phyloP scores from a whole-genome alignment of 345 rosid genomes.

The Populus alba region DNA sequence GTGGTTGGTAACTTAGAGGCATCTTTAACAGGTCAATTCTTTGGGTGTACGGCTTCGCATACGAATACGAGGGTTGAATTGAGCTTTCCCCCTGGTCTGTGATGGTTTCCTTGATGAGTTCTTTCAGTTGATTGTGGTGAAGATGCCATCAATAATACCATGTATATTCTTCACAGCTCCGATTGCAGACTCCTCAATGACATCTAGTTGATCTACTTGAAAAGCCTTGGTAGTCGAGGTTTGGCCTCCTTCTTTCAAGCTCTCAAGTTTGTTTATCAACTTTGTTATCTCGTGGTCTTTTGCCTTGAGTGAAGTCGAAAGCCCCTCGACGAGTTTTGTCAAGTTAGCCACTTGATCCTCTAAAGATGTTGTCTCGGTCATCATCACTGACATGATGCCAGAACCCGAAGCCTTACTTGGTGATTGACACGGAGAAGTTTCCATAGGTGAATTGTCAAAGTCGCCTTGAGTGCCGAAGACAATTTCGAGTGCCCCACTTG shows the following conservation, averaged over 20 bases:
- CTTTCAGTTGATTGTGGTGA: background rate
- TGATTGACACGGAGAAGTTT: no score
- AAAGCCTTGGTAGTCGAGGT: background rate
- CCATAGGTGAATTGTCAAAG: background rate
- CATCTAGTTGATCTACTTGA: no score
- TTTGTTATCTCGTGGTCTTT: background rate
- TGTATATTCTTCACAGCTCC: no score
- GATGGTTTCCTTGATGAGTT: background rate
- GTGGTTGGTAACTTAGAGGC: background rate
- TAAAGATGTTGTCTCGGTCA: background rate
- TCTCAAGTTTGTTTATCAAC: background rate
- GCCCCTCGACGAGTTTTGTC: background rate
- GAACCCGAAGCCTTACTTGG: no score
- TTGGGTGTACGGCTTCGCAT: background rate
- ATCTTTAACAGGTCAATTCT: background rate
- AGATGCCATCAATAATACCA: background rate
- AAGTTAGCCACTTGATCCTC: background rate
- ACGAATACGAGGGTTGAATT: background rate
- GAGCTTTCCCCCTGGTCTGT: background rate
- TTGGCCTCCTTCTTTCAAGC: background rate
- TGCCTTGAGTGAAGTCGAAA: background rate
- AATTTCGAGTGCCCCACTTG: no score
- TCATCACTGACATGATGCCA: background rate
- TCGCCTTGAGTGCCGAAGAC: background rate
- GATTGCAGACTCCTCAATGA: no score